Conservation (phyloP, 176 grass and related monocot species). For the Aegilops longissima region DNA sequence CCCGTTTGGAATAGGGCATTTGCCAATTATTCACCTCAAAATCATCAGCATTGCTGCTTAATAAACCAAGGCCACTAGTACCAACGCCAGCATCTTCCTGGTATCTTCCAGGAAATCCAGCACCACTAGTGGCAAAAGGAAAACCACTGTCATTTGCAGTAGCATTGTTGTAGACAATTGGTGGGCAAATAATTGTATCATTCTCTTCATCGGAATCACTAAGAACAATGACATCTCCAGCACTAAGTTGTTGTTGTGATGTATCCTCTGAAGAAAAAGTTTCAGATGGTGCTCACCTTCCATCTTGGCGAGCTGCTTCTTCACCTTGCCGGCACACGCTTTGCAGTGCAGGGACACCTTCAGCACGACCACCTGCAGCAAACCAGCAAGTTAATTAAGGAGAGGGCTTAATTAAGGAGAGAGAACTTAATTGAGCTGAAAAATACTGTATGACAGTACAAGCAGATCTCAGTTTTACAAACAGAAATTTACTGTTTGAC, state of each 20-base stretch:
- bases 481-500: too few relatives aligned
- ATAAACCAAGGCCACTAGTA: constrained; percentile 52
- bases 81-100: constrained; percentile 57
- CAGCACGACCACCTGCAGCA: constrained; percentile 68
- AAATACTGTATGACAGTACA: too few relatives aligned
- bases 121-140: constrained; percentile 46
- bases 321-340: constrained; percentile 88
- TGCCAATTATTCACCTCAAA: constrained; percentile 69
- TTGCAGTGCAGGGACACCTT: constrained; percentile 97
- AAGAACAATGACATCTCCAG: constrained; percentile 68
- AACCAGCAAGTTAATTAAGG: not conserved
- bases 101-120: constrained; percentile 60
- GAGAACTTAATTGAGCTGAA: too few relatives aligned
- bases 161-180: constrained; percentile 39
- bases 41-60: constrained; percentile 63
- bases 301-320: constrained; percentile 98
- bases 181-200: constrained; percentile 20
- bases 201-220: constrained; percentile 96
- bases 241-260: constrained; percentile 41
- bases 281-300: constrained; percentile 58
- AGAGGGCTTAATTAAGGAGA: not conserved
- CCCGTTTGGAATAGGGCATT: constrained; percentile 54
- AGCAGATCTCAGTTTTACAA: too few relatives aligned
- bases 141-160: constrained; percentile 50
- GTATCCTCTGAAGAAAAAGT: constrained; percentile 42